Conservation (phyloP, 2,329 filamentous ascomycete genomes). For the Zasmidium cellare region DNA sequence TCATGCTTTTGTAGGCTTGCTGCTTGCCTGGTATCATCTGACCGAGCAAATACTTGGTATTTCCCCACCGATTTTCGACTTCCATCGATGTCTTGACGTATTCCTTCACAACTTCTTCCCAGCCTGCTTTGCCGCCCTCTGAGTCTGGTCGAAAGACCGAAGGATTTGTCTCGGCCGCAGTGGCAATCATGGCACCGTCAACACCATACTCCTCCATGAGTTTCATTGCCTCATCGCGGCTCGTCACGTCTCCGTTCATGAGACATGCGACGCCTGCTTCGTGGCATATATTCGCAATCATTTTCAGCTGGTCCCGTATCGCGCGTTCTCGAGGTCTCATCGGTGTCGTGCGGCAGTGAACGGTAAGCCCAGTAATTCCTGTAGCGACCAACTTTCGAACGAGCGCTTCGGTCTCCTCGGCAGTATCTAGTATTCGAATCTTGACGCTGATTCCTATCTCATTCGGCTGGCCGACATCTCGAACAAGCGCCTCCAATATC, state of each 20-base stretch:
- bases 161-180: conserved; percentile 84
- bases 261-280: conserved; percentile 86
- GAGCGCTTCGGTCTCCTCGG: conserved; percentile 72
- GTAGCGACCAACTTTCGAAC: conserved; percentile 79
- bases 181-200: conserved; percentile 97
- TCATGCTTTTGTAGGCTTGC: conserved; percentile 61
- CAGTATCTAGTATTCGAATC: conserved; percentile 80
- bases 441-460: conserved; percentile 96
- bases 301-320: conserved; percentile 75
- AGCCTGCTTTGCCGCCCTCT: conserved; percentile 70
- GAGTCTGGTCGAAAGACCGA: conserved; percentile 74
- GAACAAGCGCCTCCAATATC: conserved; percentile 81
- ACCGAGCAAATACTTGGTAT: conserved; percentile 87
- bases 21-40: conserved; percentile 84
- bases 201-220: conserved; percentile 79
- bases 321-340: conserved; percentile 91
- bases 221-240: conserved; percentile 67
- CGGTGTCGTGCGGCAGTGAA: conserved; percentile 93
- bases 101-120: conserved; percentile 73
- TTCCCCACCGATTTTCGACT: conserved; percentile 82
- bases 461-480: conserved; percentile 72
- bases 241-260: conserved; percentile 90
- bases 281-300: conserved; percentile 78
- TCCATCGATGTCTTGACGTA: conserved; percentile 74
- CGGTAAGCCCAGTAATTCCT: conserved; percentile 86